Base-by-base conservation (phyloP, 176 grass and related monocot genomes). In the Cenchrus fungigraminus region DNA sequence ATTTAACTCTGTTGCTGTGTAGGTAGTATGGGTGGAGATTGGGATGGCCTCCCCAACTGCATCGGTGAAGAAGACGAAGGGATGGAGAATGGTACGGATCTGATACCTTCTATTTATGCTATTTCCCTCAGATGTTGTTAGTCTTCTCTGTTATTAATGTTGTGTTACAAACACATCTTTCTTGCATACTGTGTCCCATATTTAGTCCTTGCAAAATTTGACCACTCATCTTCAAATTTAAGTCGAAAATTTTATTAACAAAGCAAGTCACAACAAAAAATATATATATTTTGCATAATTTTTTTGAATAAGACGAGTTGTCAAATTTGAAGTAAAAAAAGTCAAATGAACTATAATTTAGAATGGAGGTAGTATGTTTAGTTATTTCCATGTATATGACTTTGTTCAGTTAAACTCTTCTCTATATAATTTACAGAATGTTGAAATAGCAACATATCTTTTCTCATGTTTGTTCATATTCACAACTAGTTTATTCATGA, bases 11-110 rank as follows among this genome's bases (percentile, higher is more conserved):
- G 46, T 25, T 43, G 10, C 14, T 69, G 34, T 44, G 59, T 73
- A 31, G 34, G 34, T 74, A 81, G 34, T 74, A 81, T 80, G 32
- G 34, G 19, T 54, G n/a, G n/a, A 42, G 49, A 14, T 14, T 77
- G 50, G 12, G 37, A 77, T 13, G 28, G 25, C 2, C 0, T 1
- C 65, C 31, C 60, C 1, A 25, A 55, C 45, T 12, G 11, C 11
- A 4, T 20, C 61, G 15, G 59, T 12, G 60, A 76, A 25, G 12
- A 74, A 65, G 71, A 6, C 31, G 37, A 45, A 0, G 8, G 7
- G 9, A 69, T 11, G 16, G 37, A 10, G 15, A 34, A 32, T 34
- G 29, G 71, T 31, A 56, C 8, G 20, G 28, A 29, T 22, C 45
- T 42, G 2, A 32, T 29, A 75, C 12, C 11, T 51, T 85, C 42